These are phyloP conservation scores for Candida oleophila DNA, from an alignment of 805 yeast genomes.

Conservation along the genomic window DNA sequence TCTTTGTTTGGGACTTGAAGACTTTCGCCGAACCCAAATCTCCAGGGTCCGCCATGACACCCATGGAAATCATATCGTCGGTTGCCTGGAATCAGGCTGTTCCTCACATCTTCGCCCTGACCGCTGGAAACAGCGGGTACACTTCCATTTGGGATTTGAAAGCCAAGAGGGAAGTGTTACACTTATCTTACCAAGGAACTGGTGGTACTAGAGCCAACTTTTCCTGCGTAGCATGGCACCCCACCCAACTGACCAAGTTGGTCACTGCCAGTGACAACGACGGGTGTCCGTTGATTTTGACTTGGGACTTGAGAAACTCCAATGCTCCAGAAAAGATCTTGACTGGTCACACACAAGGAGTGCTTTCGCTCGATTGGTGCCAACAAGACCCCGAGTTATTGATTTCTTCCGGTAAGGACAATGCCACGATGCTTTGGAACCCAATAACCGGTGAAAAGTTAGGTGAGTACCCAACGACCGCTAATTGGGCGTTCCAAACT, in stretches of 20 bases:
- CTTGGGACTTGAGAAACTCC: constrained; percentile 95
- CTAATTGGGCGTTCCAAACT: constrained; percentile 92
- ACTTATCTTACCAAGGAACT: constrained; percentile 64
- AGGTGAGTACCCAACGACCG: constrained; percentile 87
- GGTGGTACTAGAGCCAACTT: constrained; percentile 59
- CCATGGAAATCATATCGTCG: constrained; percentile 76
- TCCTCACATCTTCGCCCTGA: constrained; percentile 85
- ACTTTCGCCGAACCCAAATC: constrained; percentile 54
- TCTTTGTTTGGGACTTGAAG: constrained; percentile 85
- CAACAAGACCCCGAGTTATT: constrained; percentile 72
- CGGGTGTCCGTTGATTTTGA: constrained; percentile 70
- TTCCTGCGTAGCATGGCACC: constrained; percentile 93
- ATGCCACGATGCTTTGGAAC: constrained; percentile 86
- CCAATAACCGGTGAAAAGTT: constrained; percentile 70
- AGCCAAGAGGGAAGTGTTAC: constrained; percentile 84
- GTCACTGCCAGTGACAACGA: constrained; percentile 87
- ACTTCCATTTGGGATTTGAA: constrained; percentile 94
- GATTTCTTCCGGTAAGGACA: constrained; percentile 91
- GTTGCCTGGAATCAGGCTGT: constrained; percentile 88
- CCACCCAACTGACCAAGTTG: constrained; percentile 78
- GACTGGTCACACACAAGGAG: constrained; percentile 83
- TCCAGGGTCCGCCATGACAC: constrained; percentile 79
- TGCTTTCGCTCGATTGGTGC: constrained; percentile 93
- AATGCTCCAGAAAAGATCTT: constrained; percentile 81
- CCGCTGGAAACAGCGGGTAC: constrained; percentile 72